phyloP scores from a whole-genome alignment of 2,329 filamentous ascomycete genomes.

The Neopestalotiopsis clavispora region DNA sequence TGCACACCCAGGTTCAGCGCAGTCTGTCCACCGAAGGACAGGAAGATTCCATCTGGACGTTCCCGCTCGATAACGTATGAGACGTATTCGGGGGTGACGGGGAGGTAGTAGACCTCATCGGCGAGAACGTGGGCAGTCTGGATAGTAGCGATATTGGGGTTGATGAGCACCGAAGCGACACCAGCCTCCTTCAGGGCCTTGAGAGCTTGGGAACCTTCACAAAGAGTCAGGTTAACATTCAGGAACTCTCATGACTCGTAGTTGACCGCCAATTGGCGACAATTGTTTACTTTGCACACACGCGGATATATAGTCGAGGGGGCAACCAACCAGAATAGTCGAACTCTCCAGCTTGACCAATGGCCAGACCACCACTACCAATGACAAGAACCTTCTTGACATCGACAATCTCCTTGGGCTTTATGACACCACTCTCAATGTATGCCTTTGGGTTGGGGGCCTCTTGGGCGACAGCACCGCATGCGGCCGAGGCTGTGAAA shows the following conservation, averaged over 20 bases:
- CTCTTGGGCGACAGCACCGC: conserved; percentile 60
- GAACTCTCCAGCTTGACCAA: conserved; percentile 97
- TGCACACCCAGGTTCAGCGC: conserved; percentile 95
- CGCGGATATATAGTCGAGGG: neutral
- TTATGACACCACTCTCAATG: conserved; percentile 84
- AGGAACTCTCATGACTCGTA: conserved; percentile 25
- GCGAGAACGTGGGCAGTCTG: conserved; percentile 96
- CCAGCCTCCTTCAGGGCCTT: conserved; percentile 97
- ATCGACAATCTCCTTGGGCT: conserved; percentile 78
- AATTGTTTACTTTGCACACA: conserved; percentile 13
- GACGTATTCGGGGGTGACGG: conserved; percentile 97
- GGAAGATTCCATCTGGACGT: conserved; percentile 93
- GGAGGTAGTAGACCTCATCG: conserved; percentile 97
- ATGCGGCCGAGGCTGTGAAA: conserved; percentile 51
- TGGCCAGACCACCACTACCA: conserved; percentile 91
- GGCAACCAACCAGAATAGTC: conserved; percentile 87
- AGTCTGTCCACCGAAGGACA: conserved; percentile 97
- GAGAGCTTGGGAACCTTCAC: conserved; percentile 86
- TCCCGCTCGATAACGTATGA: conserved; percentile 97
- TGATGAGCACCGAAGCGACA: conserved; percentile 89
- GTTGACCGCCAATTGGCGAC: conserved; percentile 23
- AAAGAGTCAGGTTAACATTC: conserved; percentile 26
- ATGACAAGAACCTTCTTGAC: conserved; percentile 98
- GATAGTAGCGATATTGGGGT: conserved; percentile 98
- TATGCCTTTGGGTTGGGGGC: conserved; percentile 87